Base-by-base conservation (phyloP, 1,139 yeast genomes). In the Candida tetrigidarum region DNA sequence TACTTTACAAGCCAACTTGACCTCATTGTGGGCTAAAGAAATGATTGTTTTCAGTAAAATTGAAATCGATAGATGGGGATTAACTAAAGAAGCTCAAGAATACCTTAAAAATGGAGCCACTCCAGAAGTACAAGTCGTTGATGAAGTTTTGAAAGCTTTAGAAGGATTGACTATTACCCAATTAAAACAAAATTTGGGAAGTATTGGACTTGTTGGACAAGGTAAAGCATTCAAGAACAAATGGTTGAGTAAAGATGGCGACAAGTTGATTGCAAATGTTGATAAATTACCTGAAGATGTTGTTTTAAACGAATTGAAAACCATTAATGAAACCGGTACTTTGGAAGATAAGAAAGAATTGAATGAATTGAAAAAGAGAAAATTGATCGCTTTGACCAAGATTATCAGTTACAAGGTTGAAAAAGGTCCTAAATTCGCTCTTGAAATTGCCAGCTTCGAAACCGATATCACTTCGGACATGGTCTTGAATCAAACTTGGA, bases 181-280 rank as follows among this genome's bases (percentile, higher is more conserved):
- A 48, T 96, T 93, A 47, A 81, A 82, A 54, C 66, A 82, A 48
- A 81, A 85, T 52, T 75, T 92, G 67, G 97, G 98, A 42, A 71
- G 83, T 41, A 80, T 83, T 51, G 98, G 97, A 48, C 84, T 86
- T 58, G 79, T 92, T 52, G 99, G 99, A 49, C 99, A 93, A 71
- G 96, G 96, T 58, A 86, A 92, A 60, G 99, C 98, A n/a, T 93
- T 93, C 79, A 93, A 91, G 70, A 92, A 92, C 66, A 96, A 96
- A 41, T 93, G 99, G 99, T 84, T 93, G 59, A 72, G 81, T 54
- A 93, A 93, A 66, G 87, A 86, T 52, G 96, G 95, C 44, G 96
- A 88, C 56, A 81, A 76, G 60, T 77, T 93, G 55, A 80, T 88
- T 41, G 71, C 90, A 19, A 82, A 77, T 65, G 75, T 78, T 9